Base-by-base conservation (phyloP, 768 basidiomycete species). In the Boletus rubroflammeus region DNA sequence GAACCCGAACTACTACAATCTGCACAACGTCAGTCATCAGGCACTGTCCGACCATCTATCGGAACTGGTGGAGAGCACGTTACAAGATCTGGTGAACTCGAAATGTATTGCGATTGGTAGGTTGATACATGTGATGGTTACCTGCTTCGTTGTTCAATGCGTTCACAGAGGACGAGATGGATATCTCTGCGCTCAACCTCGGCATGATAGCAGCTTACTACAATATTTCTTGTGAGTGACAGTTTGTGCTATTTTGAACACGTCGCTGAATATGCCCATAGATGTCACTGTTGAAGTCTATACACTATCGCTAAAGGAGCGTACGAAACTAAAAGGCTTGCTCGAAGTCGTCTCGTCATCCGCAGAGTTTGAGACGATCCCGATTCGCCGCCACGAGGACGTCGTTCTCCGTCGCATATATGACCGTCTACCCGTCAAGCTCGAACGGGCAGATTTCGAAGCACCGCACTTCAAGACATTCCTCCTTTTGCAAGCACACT, bases 171-270 rank as follows among this genome's bases (percentile, higher is more conserved):
- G 93, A 96, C 57, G 94, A 97, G 68, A 93, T 95, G 88, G 93
- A 96, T 58, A 82, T 91, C 1, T 83, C 85, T 3, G 85, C 94
- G 2, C 83, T 98, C 63, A 99, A 98, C 72, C 76, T 98, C 35
- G 97, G 97, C 53, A 97, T 98, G 94, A 98, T 99, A 62, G 97
- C 95, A 0, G 93, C 95, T 0, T 94, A 93, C 74, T 96, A 93
- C 70, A 92, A 93, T 64, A 94, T 94, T 39, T 93, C 90, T 51
- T 92, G 89, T 90, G 60, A 67, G 87, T 76, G 46, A 36, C 26
- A 2, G 3, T 11, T 47, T 15, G 10, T 34, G 5, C 13, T 25
- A 3, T 32, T n/a, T n/a, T 34, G 15, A 21, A 29, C 6, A n/a
- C 3, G 26, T 34, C 17, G 28, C 39, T 55, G n/a, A 55, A 38